phyloP scores from a whole-genome alignment of 495 filamentous ascomycete species.

The Corynascus novoguineensis region DNA sequence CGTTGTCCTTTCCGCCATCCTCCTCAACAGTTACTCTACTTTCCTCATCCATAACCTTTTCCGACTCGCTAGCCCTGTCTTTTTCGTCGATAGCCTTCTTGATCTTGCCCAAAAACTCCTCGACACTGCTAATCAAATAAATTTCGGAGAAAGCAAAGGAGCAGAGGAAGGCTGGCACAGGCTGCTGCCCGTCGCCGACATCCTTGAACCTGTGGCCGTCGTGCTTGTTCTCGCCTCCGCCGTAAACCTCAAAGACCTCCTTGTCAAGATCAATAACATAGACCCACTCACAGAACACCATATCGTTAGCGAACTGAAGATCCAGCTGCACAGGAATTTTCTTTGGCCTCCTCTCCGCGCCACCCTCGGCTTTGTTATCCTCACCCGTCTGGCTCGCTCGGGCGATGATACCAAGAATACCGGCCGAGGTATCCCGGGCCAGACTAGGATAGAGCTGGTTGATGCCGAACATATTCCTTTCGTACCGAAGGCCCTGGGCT shows the following conservation, averaged over 20 bases:
- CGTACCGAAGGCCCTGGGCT: not conserved
- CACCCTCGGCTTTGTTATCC: not conserved
- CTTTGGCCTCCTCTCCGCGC: not conserved
- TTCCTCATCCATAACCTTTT: not conserved
- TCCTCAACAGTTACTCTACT: not conserved
- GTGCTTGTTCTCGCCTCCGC: conserved; percentile 8
- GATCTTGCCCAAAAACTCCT: conserved; percentile 7
- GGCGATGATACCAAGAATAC: conserved; percentile 10
- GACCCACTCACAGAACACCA: conserved; percentile 17
- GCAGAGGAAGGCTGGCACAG: conserved; percentile 3
- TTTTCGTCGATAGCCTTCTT: not conserved
- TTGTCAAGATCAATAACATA: conserved; percentile 19
- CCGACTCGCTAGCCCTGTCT: not conserved
- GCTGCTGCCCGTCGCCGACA: not conserved
- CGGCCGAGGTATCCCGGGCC: conserved; percentile 6
- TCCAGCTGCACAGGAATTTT: conserved; percentile 6
- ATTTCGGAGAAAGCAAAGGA: conserved; percentile 5
- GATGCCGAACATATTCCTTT: not conserved
- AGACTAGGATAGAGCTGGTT: conserved; percentile 11
- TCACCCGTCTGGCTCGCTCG: not conserved
- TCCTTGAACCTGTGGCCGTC: conserved; percentile 14
- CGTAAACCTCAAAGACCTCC: conserved; percentile 15
- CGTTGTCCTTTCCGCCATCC: not conserved
- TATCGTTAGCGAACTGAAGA: conserved; percentile 8
- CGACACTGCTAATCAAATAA: not conserved